These are phyloP conservation scores for Mortierella sp. DNA, from an alignment of 371 early-diverging fungal species.

Conservation along the genomic window DNA sequence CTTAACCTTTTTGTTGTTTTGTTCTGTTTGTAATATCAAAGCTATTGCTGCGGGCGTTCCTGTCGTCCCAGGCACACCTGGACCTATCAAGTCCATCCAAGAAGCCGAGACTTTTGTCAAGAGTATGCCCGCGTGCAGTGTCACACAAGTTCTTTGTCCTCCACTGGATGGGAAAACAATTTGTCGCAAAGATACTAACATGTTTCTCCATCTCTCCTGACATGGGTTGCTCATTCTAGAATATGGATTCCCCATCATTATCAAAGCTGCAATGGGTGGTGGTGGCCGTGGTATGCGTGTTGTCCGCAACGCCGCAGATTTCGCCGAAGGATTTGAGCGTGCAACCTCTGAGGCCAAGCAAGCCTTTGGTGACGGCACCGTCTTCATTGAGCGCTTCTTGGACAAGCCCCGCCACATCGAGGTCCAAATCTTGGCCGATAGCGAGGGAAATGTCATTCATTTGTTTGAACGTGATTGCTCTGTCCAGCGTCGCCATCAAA, in stretches of 20 bases:
- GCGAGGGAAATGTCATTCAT: conserved; percentile 88
- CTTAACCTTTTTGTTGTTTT: conserved; percentile 19
- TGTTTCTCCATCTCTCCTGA: background rate
- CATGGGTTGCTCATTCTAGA: conserved; percentile 33
- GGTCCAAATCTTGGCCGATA: conserved; percentile 95
- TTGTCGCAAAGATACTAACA: background rate
- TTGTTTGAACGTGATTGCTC: conserved; percentile 97
- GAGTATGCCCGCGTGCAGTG: conserved; percentile 15
- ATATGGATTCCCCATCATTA: conserved; percentile 94
- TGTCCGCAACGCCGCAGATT: conserved; percentile 73
- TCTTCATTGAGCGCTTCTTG: conserved; percentile 94
- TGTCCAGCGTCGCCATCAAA: conserved; percentile 98
- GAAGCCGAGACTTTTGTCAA: conserved; percentile 82
- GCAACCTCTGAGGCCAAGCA: conserved; percentile 90
- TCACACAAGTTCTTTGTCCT: background rate
- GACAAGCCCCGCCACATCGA: conserved; percentile 97
- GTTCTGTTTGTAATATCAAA: conserved; percentile 24
- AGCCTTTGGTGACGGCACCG: conserved; percentile 95
- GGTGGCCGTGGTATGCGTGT: conserved; percentile 99
- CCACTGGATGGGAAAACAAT: background rate
- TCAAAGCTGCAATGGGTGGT: conserved; percentile 97
- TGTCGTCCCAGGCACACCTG: conserved; percentile 91
- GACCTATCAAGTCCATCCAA: conserved; percentile 74
- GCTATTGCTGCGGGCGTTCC: conserved; percentile 84
- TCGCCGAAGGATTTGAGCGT: conserved; percentile 77